Evolutionary conservation across 306 rosid species (phyloP).

Genomic region (Trichosanthes cucumerina): DNA sequence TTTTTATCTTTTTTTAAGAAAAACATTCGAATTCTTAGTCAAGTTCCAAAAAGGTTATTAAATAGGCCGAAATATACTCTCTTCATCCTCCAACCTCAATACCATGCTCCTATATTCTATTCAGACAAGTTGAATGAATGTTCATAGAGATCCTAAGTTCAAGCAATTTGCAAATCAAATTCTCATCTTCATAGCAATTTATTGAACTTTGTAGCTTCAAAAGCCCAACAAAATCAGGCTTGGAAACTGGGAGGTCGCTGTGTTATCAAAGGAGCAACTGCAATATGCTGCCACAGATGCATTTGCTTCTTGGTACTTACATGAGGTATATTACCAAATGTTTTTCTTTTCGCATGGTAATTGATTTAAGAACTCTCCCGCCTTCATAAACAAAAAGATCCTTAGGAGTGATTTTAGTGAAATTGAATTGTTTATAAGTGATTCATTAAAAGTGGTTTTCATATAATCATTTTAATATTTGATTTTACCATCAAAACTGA

Average conservation of each 20-base stretch:
- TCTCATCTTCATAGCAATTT: background rate
- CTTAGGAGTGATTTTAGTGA: background rate
- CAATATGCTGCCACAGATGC: conserved; percentile 91
- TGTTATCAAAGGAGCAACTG: conserved; percentile 54
- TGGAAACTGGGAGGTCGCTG: conserved; percentile 74
- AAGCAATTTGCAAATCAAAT: background rate
- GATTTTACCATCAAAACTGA: no score
- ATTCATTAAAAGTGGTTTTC: background rate
- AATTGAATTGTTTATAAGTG: background rate
- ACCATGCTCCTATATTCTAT: background rate
- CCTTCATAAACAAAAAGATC: background rate
- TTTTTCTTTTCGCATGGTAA: background rate
- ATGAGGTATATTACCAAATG: conserved; percentile 39
- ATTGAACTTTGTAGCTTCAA: conserved; percentile 41
- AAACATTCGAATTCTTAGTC: no score
- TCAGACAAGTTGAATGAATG: background rate
- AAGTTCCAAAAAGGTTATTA: no score
- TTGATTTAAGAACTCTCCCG: background rate
- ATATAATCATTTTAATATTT: background rate
- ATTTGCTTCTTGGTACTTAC: conserved; percentile 70
- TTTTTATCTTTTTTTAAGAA: no score
- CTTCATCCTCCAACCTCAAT: background rate
- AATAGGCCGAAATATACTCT: background rate
- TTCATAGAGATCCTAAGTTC: background rate
- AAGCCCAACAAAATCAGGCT: conserved; percentile 50